phyloP scores from a whole-genome alignment of 164 flowering plant genomes.

The Annona squamosa region DNA sequence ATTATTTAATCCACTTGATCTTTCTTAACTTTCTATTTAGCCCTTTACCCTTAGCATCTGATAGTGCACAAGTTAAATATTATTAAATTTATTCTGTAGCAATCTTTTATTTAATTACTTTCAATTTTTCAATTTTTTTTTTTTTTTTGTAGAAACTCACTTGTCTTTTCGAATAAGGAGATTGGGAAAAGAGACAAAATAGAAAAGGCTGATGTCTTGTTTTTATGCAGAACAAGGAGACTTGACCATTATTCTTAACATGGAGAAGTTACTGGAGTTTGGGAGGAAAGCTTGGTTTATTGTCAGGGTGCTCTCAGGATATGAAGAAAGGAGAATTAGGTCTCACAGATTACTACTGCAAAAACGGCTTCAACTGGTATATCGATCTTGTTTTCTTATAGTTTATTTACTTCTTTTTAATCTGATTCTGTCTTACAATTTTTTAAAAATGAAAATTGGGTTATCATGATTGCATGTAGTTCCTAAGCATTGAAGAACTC shows the following conservation, averaged over 20 bases:
- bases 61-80: not conserved
- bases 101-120: not conserved
- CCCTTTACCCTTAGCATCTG: not conserved
- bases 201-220: not conserved
- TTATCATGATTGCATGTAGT: not conserved
- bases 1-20: too few relatives aligned
- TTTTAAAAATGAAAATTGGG: not conserved
- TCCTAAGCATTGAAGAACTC: not conserved
- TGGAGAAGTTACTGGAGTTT: slow-evolving; percentile 67
- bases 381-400: not conserved
- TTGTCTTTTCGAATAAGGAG: not conserved
- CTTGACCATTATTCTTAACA: slow-evolving; percentile 13
- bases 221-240: not conserved
- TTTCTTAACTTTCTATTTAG: too few relatives aligned
- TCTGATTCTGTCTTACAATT: not conserved
- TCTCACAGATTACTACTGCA: slow-evolving; percentile 58
- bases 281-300: slow-evolving; percentile 77
- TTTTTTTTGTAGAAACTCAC: not conserved
- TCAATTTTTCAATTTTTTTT: not conserved
- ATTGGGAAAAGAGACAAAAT: not conserved
- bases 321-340: slow-evolving; percentile 77
- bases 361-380: slow-evolving; percentile 39
- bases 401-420: not conserved
- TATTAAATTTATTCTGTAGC: not conserved
- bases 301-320: slow-evolving; percentile 80